Conservation (phyloP, 1,139 yeast species). For the Debaryomyces singareniensis region DNA sequence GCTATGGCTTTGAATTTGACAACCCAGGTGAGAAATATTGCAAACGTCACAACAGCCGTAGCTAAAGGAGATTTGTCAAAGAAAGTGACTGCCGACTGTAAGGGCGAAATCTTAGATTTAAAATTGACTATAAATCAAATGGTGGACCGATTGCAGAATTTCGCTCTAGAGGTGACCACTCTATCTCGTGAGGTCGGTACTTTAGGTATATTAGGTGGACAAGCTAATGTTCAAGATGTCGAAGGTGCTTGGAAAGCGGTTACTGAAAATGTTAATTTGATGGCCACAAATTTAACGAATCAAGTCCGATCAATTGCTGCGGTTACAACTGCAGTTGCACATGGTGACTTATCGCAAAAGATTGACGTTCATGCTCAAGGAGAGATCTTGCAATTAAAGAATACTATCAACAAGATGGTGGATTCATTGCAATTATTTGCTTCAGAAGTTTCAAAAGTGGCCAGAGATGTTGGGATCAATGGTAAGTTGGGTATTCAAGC, state of each 20-base stretch:
- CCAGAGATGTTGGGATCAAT: conserved; percentile 88
- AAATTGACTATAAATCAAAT: conserved; percentile 75
- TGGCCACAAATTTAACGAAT: conserved; percentile 85
- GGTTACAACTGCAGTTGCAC: conserved; percentile 88
- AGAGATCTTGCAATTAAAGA: conserved; percentile 69
- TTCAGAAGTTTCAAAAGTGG: conserved; percentile 82
- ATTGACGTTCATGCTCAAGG: conserved; percentile 90
- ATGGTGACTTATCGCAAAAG: conserved; percentile 83
- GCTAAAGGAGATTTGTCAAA: conserved; percentile 86
- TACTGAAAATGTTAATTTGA: conserved; percentile 80
- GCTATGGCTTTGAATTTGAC: conserved; percentile 88
- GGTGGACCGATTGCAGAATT: conserved; percentile 86
- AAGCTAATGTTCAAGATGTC: conserved; percentile 86
- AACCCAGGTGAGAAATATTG: conserved; percentile 83
- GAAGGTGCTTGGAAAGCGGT: conserved; percentile 94
- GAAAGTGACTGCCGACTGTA: conserved; percentile 83
- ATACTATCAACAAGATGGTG: conserved; percentile 86
- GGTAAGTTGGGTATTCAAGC: conserved; percentile 92
- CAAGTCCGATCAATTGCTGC: conserved; percentile 89
- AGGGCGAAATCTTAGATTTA: conserved; percentile 78
- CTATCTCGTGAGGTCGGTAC: conserved; percentile 87
- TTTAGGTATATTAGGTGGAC: conserved; percentile 84
- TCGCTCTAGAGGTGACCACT: conserved; percentile 85
- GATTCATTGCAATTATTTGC: conserved; percentile 85
- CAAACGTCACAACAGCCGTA: conserved; percentile 87